Evolutionary conservation across 2,329 filamentous ascomycete species (phyloP).

Genomic region (Colletotrichum sp.): DNA sequence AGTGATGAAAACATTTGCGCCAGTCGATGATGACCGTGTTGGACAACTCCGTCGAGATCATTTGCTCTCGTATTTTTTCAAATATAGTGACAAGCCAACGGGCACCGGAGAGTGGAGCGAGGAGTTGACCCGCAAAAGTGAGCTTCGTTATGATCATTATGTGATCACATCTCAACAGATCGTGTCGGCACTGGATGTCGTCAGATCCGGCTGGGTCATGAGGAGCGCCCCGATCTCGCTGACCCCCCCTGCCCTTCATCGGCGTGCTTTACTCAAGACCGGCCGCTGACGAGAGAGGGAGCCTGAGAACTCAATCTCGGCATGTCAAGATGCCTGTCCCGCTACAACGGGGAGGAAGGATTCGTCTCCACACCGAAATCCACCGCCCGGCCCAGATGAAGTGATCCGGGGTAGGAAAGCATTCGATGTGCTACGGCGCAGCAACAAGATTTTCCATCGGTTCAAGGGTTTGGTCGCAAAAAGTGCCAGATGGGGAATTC

Average conservation of each 20-base stretch:
- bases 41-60: not conserved
- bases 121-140: not conserved
- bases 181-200: not conserved
- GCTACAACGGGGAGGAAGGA: not conserved
- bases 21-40: not conserved
- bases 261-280: not conserved
- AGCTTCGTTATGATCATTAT: not conserved
- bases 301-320: not conserved
- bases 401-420: not conserved
- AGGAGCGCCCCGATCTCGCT: not conserved
- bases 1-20: not conserved
- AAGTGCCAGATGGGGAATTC: not conserved
- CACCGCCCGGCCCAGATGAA: conserved; percentile 8
- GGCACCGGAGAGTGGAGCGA: not conserved
- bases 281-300: not conserved
- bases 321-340: not conserved
- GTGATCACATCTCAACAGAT: conserved; percentile 17
- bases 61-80: not conserved
- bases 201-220: not conserved
- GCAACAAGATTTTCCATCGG: not conserved
- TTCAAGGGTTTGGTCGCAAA: not conserved
- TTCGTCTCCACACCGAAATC: not conserved
- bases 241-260: not conserved
- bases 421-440: not conserved
- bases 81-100: not conserved